Conservation (phyloP, 495 filamentous ascomycete genomes). For the Parachaetomium inaequale region DNA sequence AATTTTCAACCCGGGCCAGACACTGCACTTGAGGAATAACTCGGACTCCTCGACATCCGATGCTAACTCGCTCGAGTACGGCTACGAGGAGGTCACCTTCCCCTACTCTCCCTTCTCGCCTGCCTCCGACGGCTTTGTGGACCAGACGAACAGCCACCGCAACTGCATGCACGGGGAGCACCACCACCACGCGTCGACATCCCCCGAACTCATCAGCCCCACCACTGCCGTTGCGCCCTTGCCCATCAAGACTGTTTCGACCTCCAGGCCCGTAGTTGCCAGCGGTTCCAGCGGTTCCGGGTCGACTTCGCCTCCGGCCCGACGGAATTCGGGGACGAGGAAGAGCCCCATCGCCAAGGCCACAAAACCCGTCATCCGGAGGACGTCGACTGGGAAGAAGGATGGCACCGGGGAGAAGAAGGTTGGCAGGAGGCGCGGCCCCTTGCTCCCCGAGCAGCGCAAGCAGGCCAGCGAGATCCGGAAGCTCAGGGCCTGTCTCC, state of each 20-base stretch:
- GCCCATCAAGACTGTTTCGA: slow-evolving; percentile 61
- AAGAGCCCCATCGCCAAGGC: slow-evolving; percentile 79
- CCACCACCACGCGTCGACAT: slow-evolving; percentile 44
- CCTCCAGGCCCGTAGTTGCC: slow-evolving; percentile 50
- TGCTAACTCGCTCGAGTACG: slow-evolving; percentile 55
- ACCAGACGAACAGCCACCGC: slow-evolving; percentile 45
- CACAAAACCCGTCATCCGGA: slow-evolving; percentile 73
- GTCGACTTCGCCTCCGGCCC: slow-evolving; percentile 60
- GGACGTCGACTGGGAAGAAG: slow-evolving; percentile 73
- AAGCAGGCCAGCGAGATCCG: slow-evolving; percentile 93
- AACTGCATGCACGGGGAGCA: slow-evolving; percentile 46
- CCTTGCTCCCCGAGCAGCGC: slow-evolving; percentile 85
- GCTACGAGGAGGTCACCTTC: slow-evolving; percentile 76
- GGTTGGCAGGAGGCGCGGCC: slow-evolving; percentile 79
- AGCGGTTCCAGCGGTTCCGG: slow-evolving; percentile 57
- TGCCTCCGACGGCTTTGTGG: slow-evolving; percentile 58
- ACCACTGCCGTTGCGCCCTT: slow-evolving; percentile 64
- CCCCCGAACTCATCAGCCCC: slow-evolving; percentile 60
- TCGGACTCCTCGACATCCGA: slow-evolving; percentile 83
- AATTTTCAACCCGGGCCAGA: slow-evolving; percentile 84
- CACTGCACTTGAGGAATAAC: slow-evolving; percentile 75
- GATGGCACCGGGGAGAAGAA: slow-evolving; percentile 73
- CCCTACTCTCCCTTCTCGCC: slow-evolving; percentile 64
- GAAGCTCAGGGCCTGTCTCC: slow-evolving; percentile 83
- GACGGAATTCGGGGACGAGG: slow-evolving; percentile 59